Evolutionary conservation across 2,329 filamentous ascomycete species (phyloP).

Genomic region (Aaosphaeria arxii): DNA sequence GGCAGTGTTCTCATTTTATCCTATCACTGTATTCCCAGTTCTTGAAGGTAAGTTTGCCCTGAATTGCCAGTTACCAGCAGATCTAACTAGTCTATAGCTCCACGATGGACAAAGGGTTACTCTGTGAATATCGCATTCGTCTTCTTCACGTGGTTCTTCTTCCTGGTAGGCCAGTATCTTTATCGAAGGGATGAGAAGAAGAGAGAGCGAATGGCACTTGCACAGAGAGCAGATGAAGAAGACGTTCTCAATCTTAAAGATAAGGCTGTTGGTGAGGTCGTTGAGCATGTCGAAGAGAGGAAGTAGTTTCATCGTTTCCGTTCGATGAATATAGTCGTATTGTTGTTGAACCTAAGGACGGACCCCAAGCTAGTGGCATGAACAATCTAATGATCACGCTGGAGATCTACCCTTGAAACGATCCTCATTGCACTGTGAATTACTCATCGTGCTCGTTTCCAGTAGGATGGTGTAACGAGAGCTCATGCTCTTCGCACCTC

Average conservation of each 20-base stretch:
- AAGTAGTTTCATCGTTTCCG: neutral
- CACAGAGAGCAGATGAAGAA: conserved; percentile 20
- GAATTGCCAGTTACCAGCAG: neutral
- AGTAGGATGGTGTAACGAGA: too few species aligned
- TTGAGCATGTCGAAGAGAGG: conserved; percentile 14
- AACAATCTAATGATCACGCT: too few species aligned
- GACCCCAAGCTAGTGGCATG: neutral
- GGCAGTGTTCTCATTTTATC: conserved; percentile 35
- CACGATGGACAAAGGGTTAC: conserved; percentile 50
- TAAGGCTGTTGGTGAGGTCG: conserved; percentile 16
- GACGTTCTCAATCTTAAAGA: conserved; percentile 15
- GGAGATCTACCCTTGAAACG: too few species aligned
- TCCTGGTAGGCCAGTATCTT: conserved; percentile 38
- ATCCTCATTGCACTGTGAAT: too few species aligned
- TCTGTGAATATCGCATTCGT: conserved; percentile 48
- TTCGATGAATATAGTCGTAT: too few species aligned
- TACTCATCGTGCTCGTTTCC: too few species aligned
- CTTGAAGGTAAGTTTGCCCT: conserved; percentile 18
- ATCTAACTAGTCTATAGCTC: conserved; percentile 23
- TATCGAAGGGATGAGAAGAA: conserved; percentile 32
- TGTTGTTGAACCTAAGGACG: neutral
- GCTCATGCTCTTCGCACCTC: conserved; percentile 68
- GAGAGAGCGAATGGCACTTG: conserved; percentile 8
- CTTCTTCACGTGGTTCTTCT: conserved; percentile 44
- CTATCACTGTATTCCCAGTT: conserved; percentile 33